phyloP scores from a whole-genome alignment of 805 yeast genomes.

The Naumovozyma castellii region DNA sequence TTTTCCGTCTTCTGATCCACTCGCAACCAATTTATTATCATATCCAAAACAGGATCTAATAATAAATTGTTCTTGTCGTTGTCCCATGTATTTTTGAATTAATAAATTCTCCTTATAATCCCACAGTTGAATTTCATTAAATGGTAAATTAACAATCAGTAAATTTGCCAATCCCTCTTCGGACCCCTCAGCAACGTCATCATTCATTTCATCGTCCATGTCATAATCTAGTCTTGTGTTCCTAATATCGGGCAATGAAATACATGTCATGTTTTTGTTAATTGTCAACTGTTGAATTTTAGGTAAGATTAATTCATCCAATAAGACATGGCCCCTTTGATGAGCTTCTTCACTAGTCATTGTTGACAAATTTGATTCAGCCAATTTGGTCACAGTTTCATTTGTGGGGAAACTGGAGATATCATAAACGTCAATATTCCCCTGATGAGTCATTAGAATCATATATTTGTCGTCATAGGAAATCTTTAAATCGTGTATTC shows the following conservation, averaged over 20 bases:
- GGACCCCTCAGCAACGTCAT: background rate
- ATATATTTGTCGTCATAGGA: constrained; percentile 54
- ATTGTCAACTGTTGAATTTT: constrained; percentile 39
- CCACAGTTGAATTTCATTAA: constrained; percentile 78
- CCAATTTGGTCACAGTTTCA: constrained; percentile 4
- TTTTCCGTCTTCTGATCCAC: constrained; percentile 77
- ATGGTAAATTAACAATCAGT: constrained; percentile 54
- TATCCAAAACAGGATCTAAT: constrained; percentile 71
- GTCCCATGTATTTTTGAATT: constrained; percentile 60
- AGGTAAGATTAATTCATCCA: constrained; percentile 22
- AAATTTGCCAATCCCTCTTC: constrained; percentile 26
- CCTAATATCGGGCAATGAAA: constrained; percentile 38
- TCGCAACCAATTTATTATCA: constrained; percentile 58
- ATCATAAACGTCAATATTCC: constrained; percentile 52
- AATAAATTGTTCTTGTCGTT: constrained; percentile 57
- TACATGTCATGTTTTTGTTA: constrained; percentile 53
- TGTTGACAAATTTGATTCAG: background rate
- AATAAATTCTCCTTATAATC: constrained; percentile 51
- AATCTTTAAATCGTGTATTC: constrained; percentile 63
- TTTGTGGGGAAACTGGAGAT: constrained; percentile 26
- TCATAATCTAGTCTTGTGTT: constrained; percentile 3
- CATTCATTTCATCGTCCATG: background rate
- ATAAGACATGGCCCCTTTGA: background rate
- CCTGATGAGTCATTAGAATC: constrained; percentile 56
- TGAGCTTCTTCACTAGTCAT: background rate